Percentiles rank a stretch among this genome's conserved stretches.
phyloP scores from a whole-genome alignment of 305 asterid species.

The Fraxinus sp. region DNA sequence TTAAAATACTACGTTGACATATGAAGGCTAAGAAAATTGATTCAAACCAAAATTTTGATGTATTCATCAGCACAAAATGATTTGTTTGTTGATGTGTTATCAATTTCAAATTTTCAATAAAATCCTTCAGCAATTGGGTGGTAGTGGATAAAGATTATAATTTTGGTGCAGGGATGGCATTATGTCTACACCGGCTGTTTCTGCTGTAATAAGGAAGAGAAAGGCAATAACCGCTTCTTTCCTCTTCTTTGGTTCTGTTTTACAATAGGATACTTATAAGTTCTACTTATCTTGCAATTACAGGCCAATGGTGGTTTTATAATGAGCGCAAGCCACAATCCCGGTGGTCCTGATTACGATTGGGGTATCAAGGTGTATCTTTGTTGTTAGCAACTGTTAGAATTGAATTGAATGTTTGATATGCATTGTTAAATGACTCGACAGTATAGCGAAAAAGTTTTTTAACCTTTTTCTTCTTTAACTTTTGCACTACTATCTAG shows the following conservation, averaged over 20 bases:
- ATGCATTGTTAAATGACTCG: background rate
- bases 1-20: background rate
- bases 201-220: slow-evolving; percentile 93
- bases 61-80: background rate
- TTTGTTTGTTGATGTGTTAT: background rate
- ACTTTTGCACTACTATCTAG: background rate
- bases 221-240: slow-evolving; percentile 42
- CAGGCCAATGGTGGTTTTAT: slow-evolving; percentile 97
- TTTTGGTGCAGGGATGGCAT: slow-evolving; percentile 70
- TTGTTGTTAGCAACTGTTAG: slow-evolving; percentile 13
- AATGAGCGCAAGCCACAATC: slow-evolving; percentile 99
- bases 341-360: slow-evolving; percentile 96
- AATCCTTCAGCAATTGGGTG: background rate
- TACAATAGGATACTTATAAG: slow-evolving; percentile 4
- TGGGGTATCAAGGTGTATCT: slow-evolving; percentile 95
- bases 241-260: slow-evolving; percentile 23
- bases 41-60: background rate
- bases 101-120: background rate
- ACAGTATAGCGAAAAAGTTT: background rate
- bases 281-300: slow-evolving; percentile 17
- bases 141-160: slow-evolving; percentile 12
- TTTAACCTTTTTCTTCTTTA: background rate
- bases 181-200: slow-evolving; percentile 95
- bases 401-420: background rate
- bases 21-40: background rate